Evolutionary conservation across 805 yeast genomes (phyloP).

Genomic region (Hanseniaspora guilliermondii): DNA sequence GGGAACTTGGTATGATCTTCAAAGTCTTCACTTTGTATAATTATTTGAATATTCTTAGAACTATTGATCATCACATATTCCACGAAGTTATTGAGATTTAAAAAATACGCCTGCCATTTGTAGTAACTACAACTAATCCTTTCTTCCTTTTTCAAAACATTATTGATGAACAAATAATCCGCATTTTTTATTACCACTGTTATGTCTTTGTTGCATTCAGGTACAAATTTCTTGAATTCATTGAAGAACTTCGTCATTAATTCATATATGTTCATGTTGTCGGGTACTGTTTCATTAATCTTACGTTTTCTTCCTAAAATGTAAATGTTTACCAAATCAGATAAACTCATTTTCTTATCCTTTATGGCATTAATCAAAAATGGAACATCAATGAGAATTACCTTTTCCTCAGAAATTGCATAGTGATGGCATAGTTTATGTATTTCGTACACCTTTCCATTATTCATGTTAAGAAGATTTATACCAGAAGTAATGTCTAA

Average conservation of each 20-base stretch:
- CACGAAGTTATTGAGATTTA: not conserved
- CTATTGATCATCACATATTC: not conserved
- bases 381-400: not conserved
- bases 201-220: not conserved
- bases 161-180: not conserved
- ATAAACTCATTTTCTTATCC: not conserved
- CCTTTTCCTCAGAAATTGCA: not conserved
- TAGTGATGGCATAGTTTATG: not conserved
- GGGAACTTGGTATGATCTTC: not conserved
- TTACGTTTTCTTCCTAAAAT: not conserved
- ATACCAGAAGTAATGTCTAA: not conserved
- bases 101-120: not conserved
- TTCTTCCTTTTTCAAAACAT: not conserved
- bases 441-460: not conserved
- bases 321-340: not conserved
- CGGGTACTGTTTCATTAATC: not conserved
- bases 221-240: not conserved
- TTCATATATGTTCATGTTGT: not conserved
- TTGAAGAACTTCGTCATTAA: not conserved
- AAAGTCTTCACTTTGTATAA: constrained; percentile 1
- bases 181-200: not conserved
- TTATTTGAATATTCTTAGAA: not conserved
- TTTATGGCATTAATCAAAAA: not conserved
- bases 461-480: not conserved
- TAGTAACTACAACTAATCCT: not conserved